Conservation (phyloP, 306 rosid species). For the peach (Prunus persica) region DNA sequence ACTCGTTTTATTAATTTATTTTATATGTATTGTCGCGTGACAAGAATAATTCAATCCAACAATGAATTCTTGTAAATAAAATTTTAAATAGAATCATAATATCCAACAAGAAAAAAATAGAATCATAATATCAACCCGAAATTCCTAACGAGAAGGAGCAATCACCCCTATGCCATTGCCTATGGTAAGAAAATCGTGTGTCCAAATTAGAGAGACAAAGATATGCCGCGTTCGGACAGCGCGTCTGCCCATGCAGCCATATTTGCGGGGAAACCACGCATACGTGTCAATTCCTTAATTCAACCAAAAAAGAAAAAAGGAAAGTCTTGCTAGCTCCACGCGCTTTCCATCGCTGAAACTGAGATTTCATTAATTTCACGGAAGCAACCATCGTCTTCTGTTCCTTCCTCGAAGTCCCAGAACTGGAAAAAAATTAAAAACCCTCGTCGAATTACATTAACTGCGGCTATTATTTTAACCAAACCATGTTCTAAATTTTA, state of each 20-base stretch:
- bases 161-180: not conserved
- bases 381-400: not conserved
- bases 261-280: too few relatives aligned
- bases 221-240: too few relatives aligned
- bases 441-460: not conserved
- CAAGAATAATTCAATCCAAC: not conserved
- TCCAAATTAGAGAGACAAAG: not conserved
- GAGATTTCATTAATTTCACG: not conserved
- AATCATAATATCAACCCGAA: not conserved
- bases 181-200: not conserved
- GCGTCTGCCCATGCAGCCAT: too few relatives aligned
- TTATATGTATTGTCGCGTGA: not conserved
- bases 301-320: not conserved
- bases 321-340: not conserved
- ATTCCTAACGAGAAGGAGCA: not conserved
- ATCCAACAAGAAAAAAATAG: not conserved
- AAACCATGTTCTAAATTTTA: not conserved
- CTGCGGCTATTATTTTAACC: not conserved
- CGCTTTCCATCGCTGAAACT: not conserved
- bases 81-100: not conserved
- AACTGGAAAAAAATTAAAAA: not conserved
- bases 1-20: not conserved
- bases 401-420: not conserved
- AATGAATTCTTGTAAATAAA: not conserved
- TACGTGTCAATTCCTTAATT: too few relatives aligned